A percentile compares a stretch with the other conserved stretches of the same genome.
Evolutionary conservation across 148 eudicot species (phyloP).

Genomic region (Rhododendron griersonianum): DNA sequence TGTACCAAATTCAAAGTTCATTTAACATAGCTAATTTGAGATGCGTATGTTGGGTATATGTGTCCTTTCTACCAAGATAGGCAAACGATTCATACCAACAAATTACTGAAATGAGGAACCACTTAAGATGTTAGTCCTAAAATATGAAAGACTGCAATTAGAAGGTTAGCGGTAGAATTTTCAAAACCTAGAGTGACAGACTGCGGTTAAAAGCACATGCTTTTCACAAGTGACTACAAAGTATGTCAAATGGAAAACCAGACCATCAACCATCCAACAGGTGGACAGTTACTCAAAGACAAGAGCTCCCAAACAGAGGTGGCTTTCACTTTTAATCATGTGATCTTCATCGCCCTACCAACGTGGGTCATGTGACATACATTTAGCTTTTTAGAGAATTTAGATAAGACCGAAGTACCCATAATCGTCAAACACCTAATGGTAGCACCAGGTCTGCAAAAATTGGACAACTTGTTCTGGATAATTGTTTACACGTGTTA

Average conservation of each 20-base stretch:
- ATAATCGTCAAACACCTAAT: neutral
- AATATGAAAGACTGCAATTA: neutral
- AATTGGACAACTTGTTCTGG: neutral
- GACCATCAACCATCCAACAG: neutral
- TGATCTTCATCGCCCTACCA: neutral
- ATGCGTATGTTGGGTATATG: neutral
- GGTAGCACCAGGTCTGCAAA: neutral
- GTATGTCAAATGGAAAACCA: neutral
- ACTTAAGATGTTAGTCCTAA: neutral
- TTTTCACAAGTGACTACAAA: neutral
- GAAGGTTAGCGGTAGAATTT: neutral
- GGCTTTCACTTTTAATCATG: neutral
- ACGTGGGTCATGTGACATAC: neutral
- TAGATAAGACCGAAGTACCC: neutral
- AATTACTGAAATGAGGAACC: neutral
- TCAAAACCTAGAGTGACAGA: neutral
- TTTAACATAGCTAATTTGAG: neutral
- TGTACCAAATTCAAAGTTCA: neutral
- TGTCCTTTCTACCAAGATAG: neutral
- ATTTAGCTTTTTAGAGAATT: neutral
- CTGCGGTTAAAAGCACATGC: neutral
- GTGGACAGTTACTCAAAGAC: neutral
- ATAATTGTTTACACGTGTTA: neutral
- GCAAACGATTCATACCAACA: neutral
- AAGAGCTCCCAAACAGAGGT: neutral